Conservation (phyloP, 2,329 filamentous ascomycete species). For the Stachybotrys echinatus region DNA sequence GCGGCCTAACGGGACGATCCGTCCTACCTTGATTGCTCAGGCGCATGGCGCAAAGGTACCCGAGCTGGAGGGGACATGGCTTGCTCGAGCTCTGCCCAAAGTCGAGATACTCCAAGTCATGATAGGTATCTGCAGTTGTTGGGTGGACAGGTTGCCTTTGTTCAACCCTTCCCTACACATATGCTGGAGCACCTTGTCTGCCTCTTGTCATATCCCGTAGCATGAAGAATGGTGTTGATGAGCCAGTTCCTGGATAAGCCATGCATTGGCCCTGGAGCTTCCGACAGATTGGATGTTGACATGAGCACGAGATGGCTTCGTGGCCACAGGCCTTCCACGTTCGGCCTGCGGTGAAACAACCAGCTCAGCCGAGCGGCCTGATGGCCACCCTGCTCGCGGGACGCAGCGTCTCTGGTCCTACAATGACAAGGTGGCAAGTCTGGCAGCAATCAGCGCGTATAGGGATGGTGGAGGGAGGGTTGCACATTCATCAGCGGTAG, state of each 20-base stretch:
- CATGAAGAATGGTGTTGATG: neutral
- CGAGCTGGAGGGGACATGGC: neutral
- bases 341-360: neutral
- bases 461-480: no score
- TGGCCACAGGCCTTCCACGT: neutral
- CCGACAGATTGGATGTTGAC: neutral
- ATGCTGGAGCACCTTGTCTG: no score
- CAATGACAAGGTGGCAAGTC: neutral
- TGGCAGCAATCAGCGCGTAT: neutral
- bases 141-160: no score
- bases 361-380: neutral
- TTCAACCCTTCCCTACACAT: no score
- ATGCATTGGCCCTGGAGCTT: neutral
- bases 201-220: no score
- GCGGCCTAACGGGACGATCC: slow-evolving; percentile 1
- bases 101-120: no score
- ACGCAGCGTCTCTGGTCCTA: neutral
- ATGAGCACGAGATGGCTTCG: neutral
- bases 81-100: neutral
- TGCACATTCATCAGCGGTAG: no score
- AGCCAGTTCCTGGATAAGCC: neutral
- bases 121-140: no score
- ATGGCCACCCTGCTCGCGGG: neutral
- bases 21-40: neutral
- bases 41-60: neutral